A percentile compares a stretch with the other conserved stretches of the same genome.
These are phyloP conservation scores for Amaranthus palmeri DNA, from an alignment of 148 eudicot species.

Conservation along the genomic window DNA sequence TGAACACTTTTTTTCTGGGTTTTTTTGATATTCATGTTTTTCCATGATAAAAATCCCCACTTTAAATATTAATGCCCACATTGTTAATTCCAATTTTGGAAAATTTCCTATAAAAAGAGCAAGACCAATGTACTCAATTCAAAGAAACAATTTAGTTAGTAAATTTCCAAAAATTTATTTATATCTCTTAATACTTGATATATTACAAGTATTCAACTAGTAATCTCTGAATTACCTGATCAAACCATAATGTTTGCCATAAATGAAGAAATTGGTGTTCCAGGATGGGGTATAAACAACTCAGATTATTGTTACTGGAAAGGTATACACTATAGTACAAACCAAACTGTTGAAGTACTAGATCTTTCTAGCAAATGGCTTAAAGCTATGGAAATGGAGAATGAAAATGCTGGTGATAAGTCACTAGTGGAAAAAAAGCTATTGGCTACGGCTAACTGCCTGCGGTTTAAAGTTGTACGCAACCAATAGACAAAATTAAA, in stretches of 20 bases:
- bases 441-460: no score
- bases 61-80: constrained; percentile 3
- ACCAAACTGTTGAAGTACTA: constrained; percentile 48
- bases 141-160: constrained; percentile 25
- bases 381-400: no score
- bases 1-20: constrained; percentile 11
- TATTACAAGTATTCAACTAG: constrained; percentile 35
- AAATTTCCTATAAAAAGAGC: neutral
- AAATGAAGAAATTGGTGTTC: constrained; percentile 54
- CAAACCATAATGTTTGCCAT: constrained; percentile 49
- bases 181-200: constrained; percentile 35
- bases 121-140: constrained; percentile 15
- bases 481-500: no score
- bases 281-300: constrained; percentile 58
- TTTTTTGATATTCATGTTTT: neutral
- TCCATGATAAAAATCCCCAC: neutral
- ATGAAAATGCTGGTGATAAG: no score
- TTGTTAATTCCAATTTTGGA: constrained; percentile 6
- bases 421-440: no score
- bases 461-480: no score
- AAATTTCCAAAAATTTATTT: constrained; percentile 27
- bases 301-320: constrained; percentile 71
- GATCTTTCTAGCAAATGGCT: constrained; percentile 73
- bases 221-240: constrained; percentile 44
- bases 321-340: constrained; percentile 55